phyloP scores from a whole-genome alignment of 2,329 filamentous ascomycete species.

The Penicillium sp. region DNA sequence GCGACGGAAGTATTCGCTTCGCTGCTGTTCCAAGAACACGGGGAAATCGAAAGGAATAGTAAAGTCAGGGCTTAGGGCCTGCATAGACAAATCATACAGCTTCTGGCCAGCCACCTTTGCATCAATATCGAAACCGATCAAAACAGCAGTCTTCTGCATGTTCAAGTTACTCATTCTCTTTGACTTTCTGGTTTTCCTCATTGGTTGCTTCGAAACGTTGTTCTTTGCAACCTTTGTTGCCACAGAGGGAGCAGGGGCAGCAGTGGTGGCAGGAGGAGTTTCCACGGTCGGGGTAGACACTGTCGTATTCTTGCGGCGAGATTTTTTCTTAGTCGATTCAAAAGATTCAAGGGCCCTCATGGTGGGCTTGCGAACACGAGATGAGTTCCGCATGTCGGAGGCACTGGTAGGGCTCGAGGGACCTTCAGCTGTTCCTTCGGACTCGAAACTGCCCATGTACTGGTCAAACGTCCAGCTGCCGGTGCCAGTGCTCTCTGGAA shows the following conservation, averaged over 20 bases:
- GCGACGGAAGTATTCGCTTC: slow-evolving; percentile 3
- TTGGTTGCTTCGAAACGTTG: background rate
- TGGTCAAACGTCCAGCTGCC: slow-evolving; percentile 13
- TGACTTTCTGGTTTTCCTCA: slow-evolving; percentile 6
- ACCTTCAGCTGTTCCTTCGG: slow-evolving; percentile 9
- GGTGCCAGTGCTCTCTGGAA: slow-evolving; percentile 10
- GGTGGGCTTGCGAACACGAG: slow-evolving; percentile 25
- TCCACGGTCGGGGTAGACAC: background rate
- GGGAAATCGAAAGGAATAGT: slow-evolving; percentile 2
- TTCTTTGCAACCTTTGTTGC: background rate
- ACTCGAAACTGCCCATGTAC: slow-evolving; percentile 9
- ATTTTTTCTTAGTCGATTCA: slow-evolving; percentile 9
- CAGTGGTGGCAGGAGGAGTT: background rate
- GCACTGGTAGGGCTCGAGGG: slow-evolving; percentile 13
- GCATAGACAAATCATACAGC: slow-evolving; percentile 7
- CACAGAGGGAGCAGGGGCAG: background rate
- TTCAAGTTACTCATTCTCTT: slow-evolving; percentile 3
- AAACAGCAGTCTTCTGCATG: background rate
- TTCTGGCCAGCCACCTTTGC: slow-evolving; percentile 3
- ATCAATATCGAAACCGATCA: slow-evolving; percentile 7
- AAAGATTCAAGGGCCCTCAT: slow-evolving; percentile 25
- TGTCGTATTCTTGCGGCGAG: slow-evolving; percentile 6
- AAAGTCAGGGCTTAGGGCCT: slow-evolving; percentile 10
- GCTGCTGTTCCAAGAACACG: slow-evolving; percentile 3
- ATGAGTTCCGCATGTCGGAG: slow-evolving; percentile 21